Percentiles rank a stretch among this genome's conserved stretches.
Evolutionary conservation across 257 asterid species (phyloP).

Genomic region (Przewalskia tangutica): DNA sequence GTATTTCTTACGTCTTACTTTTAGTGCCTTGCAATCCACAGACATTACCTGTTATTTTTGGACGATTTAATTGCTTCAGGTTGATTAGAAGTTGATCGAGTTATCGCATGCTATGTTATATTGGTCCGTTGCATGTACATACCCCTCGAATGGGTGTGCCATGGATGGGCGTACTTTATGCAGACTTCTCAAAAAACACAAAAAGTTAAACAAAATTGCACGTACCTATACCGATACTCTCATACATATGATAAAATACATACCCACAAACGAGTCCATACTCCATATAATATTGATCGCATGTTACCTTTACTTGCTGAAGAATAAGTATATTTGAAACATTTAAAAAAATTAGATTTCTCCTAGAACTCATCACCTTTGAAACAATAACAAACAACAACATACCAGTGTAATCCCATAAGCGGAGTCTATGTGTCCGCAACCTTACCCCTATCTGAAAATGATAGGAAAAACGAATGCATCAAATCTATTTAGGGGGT

Average conservation of each 20-base stretch:
- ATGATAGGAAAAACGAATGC: not conserved
- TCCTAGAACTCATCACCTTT: not conserved
- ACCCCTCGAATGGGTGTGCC: not conserved
- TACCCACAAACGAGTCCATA: not conserved
- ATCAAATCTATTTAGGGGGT: not conserved
- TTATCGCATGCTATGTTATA: not conserved
- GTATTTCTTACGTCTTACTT: not conserved
- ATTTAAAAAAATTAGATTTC: not conserved
- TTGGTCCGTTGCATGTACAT: not conserved
- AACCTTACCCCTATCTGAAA: too few relatives aligned
- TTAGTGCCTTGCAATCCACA: not conserved
- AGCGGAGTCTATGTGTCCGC: too few relatives aligned
- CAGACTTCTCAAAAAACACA: not conserved
- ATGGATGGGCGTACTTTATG: not conserved
- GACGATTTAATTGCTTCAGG: not conserved
- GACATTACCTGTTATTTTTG: not conserved
- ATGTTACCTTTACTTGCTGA: not conserved
- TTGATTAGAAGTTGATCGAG: not conserved
- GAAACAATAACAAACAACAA: too few relatives aligned
- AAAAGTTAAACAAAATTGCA: not conserved
- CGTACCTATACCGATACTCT: not conserved
- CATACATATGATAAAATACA: not conserved
- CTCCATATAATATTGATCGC: not conserved
- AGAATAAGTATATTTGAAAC: not conserved
- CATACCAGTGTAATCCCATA: too few relatives aligned